These are phyloP conservation scores for Kuraishia piskuri DNA, from an alignment of 805 yeast genomes.

Conservation along the genomic window DNA sequence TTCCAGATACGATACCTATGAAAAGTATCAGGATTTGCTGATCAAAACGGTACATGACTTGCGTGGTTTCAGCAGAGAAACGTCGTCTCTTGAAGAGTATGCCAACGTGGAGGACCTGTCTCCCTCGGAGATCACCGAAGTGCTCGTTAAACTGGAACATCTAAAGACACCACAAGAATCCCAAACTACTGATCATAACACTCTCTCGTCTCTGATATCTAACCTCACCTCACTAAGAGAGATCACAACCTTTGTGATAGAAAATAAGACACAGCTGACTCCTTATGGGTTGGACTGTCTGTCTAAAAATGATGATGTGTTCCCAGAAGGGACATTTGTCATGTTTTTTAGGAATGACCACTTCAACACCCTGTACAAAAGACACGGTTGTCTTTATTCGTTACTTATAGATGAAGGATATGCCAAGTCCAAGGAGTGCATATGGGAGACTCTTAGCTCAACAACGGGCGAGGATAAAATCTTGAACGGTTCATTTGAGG, in stretches of 20 bases:
- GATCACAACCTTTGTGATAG: slow-evolving; percentile 36
- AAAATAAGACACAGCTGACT: slow-evolving; percentile 72
- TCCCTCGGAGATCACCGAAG: neutral
- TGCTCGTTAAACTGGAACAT: neutral
- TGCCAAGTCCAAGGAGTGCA: slow-evolving; percentile 34
- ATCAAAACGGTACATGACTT: slow-evolving; percentile 11
- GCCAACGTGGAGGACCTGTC: neutral
- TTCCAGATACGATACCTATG: slow-evolving; percentile 14
- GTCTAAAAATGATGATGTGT: slow-evolving; percentile 18
- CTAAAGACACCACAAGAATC: neutral
- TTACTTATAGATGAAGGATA: slow-evolving; percentile 74
- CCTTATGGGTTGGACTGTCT: slow-evolving; percentile 48
- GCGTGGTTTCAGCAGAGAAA: neutral
- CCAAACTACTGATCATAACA: neutral
- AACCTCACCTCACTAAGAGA: neutral
- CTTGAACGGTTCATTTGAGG: slow-evolving; percentile 51
- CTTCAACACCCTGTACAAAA: slow-evolving; percentile 62
- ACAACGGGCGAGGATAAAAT: slow-evolving; percentile 62
- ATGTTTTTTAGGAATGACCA: slow-evolving; percentile 88
- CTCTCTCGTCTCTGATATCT: no score
- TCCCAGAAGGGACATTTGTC: slow-evolving; percentile 47
- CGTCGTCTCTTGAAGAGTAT: neutral
- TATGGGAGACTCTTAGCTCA: slow-evolving; percentile 75
- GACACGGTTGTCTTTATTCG: slow-evolving; percentile 39
- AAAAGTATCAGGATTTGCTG: slow-evolving; percentile 20